A percentile compares a stretch with the other conserved stretches of the same genome.
Evolutionary conservation across 129 eudicot genomes (phyloP).

Genomic region (Saposhnikovia divaricata): DNA sequence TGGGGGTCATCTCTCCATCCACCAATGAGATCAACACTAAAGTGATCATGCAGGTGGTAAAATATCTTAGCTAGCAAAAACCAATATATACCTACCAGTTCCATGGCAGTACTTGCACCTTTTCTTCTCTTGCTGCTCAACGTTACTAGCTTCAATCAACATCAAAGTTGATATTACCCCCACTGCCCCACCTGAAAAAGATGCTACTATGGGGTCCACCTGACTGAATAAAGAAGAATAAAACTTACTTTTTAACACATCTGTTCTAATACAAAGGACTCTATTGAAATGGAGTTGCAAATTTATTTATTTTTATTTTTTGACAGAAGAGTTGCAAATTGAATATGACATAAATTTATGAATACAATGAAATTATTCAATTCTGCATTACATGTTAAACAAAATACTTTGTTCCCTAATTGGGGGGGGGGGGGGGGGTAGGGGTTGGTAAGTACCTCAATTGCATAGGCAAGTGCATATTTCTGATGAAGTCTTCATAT

Average conservation of each 20-base stretch:
- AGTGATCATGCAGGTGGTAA: background rate
- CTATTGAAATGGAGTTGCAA: background rate
- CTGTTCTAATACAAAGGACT: background rate
- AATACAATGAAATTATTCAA: background rate
- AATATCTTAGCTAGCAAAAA: slow-evolving; percentile 5
- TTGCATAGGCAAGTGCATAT: slow-evolving; percentile 89
- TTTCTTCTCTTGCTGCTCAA: slow-evolving; percentile 90
- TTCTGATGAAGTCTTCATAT: slow-evolving; percentile 71
- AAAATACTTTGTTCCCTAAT: background rate
- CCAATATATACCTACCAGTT: slow-evolving; percentile 51
- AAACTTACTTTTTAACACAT: background rate
- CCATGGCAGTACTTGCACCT: slow-evolving; percentile 96
- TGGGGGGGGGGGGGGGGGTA: background rate
- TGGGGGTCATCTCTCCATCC: background rate
- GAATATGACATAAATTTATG: background rate
- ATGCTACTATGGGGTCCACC: slow-evolving; percentile 96
- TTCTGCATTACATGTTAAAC: background rate
- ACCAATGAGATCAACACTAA: background rate
- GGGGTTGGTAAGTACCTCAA: slow-evolving; percentile 40
- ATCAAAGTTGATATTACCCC: slow-evolving; percentile 93
- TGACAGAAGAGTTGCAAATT: background rate
- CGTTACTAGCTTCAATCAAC: slow-evolving; percentile 86
- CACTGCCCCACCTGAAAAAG: slow-evolving; percentile 96
- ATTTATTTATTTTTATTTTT: too few relatives aligned
- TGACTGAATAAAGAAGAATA: slow-evolving; percentile 44